Conservation (phyloP, 78 protist genomes). For the slime mould (Dictyostelium discoideum) region DNA sequence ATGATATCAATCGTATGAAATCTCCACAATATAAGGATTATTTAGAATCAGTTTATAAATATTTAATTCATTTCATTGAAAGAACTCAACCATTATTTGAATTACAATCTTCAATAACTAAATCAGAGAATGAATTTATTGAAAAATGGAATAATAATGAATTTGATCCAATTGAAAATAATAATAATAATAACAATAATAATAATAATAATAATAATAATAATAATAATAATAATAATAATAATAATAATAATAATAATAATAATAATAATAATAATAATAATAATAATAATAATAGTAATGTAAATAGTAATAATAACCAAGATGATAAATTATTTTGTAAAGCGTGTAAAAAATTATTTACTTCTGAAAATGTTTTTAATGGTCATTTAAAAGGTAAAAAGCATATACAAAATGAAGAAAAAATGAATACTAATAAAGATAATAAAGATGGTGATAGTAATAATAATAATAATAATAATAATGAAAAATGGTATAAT, state of each 20-base stretch:
- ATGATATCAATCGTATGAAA: slow-evolving; percentile 50
- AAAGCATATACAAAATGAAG: slow-evolving; percentile 23
- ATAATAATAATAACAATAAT: background rate
- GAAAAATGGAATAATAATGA: slow-evolving; percentile 31
- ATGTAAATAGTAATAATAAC: background rate
- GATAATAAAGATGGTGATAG: too few relatives aligned
- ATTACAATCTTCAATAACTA: background rate
- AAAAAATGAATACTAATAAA: background rate
- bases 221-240: background rate
- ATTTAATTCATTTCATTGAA: slow-evolving; percentile 49
- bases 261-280: background rate
- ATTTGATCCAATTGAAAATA: slow-evolving; percentile 1
- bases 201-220: background rate
- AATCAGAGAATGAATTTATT: slow-evolving; percentile 23
- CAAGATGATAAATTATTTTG: slow-evolving; percentile 19
- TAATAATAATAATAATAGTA: background rate
- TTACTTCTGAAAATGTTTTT: slow-evolving; percentile 83
- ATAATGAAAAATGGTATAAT: background rate
- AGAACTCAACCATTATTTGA: slow-evolving; percentile 74
- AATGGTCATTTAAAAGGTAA: slow-evolving; percentile 85
- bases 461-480: background rate
- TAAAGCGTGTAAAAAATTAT: slow-evolving; percentile 72
- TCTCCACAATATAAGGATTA: slow-evolving; percentile 30
- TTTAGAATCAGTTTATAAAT: slow-evolving; percentile 15
- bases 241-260: background rate